Percentiles rank a stretch among this genome's conserved stretches.
Conservation (phyloP, 257 asterid species). For the Datura wrightii region DNA sequence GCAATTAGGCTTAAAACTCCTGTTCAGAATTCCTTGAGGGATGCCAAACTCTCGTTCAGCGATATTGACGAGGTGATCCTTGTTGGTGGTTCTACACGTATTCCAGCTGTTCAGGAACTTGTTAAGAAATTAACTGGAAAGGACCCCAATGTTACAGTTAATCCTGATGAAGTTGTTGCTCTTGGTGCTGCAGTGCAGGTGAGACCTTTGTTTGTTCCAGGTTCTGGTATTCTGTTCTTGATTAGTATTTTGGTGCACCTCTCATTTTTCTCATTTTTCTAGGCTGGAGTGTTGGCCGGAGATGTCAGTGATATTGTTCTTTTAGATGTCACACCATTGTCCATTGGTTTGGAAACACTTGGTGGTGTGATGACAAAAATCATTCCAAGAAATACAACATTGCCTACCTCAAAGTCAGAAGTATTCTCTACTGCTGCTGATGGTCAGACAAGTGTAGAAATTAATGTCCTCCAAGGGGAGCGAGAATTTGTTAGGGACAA, state of each 20-base stretch:
- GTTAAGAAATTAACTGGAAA: conserved; percentile 91
- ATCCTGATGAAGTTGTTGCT: conserved; percentile 99
- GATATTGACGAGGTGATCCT: conserved; percentile 92
- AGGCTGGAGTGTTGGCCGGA: conserved; percentile 99
- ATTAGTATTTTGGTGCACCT: conserved; percentile 3
- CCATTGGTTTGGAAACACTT: conserved; percentile 96
- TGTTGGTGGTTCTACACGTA: conserved; percentile 98
- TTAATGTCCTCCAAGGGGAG: conserved; percentile 97
- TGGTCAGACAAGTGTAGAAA: conserved; percentile 98
- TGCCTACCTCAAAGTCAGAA: conserved; percentile 96
- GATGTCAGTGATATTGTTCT: conserved; percentile 98
- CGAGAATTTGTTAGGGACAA: conserved; percentile 97
- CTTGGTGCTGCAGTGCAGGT: conserved; percentile 99
- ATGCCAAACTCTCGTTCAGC: conserved; percentile 88
- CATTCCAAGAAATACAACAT: conserved; percentile 87
- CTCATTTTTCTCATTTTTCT: conserved; percentile 29
- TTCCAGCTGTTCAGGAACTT: conserved; percentile 96
- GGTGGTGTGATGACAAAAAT: conserved; percentile 99
- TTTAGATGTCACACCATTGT: conserved; percentile 88
- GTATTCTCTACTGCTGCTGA: conserved; percentile 99
- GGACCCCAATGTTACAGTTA: conserved; percentile 96
- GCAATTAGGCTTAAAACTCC: conserved; percentile 79
- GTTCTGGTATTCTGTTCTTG: not conserved
- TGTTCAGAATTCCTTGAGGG: conserved; percentile 88
- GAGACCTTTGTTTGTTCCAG: not conserved